A percentile compares a stretch with the other conserved stretches of the same genome.
Conservation (phyloP, 2,329 filamentous ascomycete genomes). For the Xylaria sp. region DNA sequence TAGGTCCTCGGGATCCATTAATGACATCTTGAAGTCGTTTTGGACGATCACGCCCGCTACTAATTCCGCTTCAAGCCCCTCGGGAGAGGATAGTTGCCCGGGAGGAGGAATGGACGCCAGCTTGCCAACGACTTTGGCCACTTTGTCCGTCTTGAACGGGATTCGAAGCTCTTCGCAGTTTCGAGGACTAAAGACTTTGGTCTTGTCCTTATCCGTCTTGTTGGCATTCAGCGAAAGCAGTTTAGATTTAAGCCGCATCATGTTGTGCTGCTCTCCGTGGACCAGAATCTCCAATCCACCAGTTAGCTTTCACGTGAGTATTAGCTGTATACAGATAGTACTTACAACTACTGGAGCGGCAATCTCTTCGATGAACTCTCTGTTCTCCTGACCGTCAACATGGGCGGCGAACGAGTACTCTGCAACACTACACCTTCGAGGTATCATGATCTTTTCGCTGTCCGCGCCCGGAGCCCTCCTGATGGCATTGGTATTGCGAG, state of each 20-base stretch:
- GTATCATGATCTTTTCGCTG: conserved; percentile 90
- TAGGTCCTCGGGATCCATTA: conserved; percentile 97
- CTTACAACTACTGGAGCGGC: conserved; percentile 90
- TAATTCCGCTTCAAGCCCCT: conserved; percentile 60
- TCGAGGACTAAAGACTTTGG: conserved; percentile 91
- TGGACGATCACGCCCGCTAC: conserved; percentile 94
- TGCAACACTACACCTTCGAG: conserved; percentile 89
- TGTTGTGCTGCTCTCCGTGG: conserved; percentile 96
- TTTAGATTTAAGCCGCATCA: conserved; percentile 96
- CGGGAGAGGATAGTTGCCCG: conserved; percentile 48
- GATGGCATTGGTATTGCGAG: conserved; percentile 72
- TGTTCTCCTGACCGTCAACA: conserved; percentile 94
- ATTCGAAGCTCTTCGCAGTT: conserved; percentile 97
- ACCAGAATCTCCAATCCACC: conserved; percentile 78
- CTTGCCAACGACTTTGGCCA: conserved; percentile 95
- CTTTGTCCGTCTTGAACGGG: conserved; percentile 94
- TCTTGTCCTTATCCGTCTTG: conserved; percentile 80
- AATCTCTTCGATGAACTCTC: conserved; percentile 96
- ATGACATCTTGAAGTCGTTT: conserved; percentile 95
- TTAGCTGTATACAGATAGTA: conserved; percentile 44
- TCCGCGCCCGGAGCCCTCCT: conserved; percentile 73
- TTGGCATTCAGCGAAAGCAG: conserved; percentile 89
- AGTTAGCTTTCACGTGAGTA: conserved; percentile 33
- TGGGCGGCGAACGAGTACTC: conserved; percentile 97
- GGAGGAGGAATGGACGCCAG: conserved; percentile 84